These are phyloP conservation scores for Salix viminalis DNA, from an alignment of 345 rosid genomes.

Conservation along the genomic window DNA sequence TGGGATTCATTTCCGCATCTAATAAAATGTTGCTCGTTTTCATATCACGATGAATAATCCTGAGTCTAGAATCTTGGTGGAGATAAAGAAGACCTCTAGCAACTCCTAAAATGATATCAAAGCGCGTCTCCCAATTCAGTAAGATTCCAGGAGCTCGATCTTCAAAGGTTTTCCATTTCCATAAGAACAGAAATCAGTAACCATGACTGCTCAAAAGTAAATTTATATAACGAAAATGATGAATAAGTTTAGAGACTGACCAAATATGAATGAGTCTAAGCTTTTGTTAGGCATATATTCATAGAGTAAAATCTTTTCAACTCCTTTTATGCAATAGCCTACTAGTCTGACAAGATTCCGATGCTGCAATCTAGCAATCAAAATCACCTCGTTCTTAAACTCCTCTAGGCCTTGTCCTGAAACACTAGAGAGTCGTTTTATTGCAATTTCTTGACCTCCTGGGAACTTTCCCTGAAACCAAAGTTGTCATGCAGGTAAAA, in stretches of 20 bases:
- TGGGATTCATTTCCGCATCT: too few species aligned
- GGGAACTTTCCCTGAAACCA: constrained; percentile 6
- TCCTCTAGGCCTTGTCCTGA: constrained; percentile 17
- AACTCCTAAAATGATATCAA: background rate
- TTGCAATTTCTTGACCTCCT: constrained; percentile 12
- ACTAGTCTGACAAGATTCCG: constrained; percentile 9
- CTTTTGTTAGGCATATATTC: background rate
- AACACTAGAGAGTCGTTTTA: constrained; percentile 11
- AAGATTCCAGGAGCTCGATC: background rate
- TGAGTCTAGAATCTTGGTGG: background rate
- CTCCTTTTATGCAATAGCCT: constrained; percentile 11
- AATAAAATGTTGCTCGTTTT: background rate
- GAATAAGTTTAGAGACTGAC: background rate
- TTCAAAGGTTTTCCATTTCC: background rate
- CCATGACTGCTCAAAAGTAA: background rate
- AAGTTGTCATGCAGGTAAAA: background rate
- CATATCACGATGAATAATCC: background rate
- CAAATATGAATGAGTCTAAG: background rate
- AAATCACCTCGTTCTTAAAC: constrained; percentile 12
- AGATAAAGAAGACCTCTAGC: background rate
- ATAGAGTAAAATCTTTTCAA: constrained; percentile 14
- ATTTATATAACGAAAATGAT: background rate
- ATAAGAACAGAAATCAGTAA: background rate
- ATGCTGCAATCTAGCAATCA: constrained; percentile 17
- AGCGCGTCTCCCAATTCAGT: background rate